Evolutionary conservation across 805 yeast genomes (phyloP), one percentile per base, ranked within the genome.

Genomic region (Zygoascus tannicola): DNA sequence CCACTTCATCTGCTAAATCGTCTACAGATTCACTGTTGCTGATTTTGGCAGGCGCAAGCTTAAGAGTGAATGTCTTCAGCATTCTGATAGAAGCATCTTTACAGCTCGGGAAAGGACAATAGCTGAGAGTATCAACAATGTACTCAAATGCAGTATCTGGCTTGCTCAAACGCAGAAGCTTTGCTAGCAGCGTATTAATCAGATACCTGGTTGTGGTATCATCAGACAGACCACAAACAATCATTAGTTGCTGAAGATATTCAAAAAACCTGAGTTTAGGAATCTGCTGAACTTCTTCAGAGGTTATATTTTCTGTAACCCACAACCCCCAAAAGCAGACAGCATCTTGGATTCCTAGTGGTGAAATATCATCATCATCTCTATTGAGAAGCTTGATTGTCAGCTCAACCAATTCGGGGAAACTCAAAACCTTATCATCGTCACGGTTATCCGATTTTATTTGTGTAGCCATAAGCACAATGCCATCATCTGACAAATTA

Each of bases 51-150:
- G 38, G 26, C 26, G 22, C 30, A 26, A 26, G 30, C 20, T 37
- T 37, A 21, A 23, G 22, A 7, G 30, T 21, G 20, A 86, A 67
- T 52, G 80, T 85, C 58, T 81, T 85, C 55, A 86, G 70, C 20
- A 85, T 76, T 3, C 80, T 76, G 15, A 85, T 71, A 32, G 78
- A 63, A 2, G 77, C 77, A 20, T 80, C 69, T 52, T 78, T 77
- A 19, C 76, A 74, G 33, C 73, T 72, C 33, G 71, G 76, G 55
- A 71, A 76, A 1, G 92, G 88, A 55, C 90, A 82, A 41, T 73
- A 67, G 22, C 67, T 64, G 41, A 90, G 66, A 0, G 86, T 70
- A 55, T 85, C 86, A 20, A 69, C 56, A 14, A 85, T 64, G 56
- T 82, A 84, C 2, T 66, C 65, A 60, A 76, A 85, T 0, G 82